These are phyloP conservation scores for Aspergillus pseudotamarii DNA, from an alignment of 2,329 filamentous ascomycete genomes.

Conservation along the genomic window DNA sequence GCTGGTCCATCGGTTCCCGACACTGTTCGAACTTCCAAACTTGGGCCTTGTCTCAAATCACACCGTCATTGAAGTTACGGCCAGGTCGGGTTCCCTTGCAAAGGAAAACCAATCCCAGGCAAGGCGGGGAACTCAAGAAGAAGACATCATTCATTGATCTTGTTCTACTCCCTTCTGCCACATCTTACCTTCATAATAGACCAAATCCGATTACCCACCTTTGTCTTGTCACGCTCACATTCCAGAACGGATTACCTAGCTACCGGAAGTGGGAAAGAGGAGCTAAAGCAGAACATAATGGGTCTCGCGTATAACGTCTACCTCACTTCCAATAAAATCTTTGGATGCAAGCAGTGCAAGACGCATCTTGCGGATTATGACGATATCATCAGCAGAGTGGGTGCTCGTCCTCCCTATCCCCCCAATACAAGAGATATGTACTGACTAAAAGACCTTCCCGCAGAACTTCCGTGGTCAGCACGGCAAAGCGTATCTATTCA, in stretches of 20 bases:
- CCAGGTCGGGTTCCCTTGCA: conserved; percentile 3
- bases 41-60: neutral
- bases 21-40: neutral
- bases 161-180: conserved; percentile 6
- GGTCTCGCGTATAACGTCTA: conserved; percentile 91
- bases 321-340: conserved; percentile 82
- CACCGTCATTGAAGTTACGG: conserved; percentile 1
- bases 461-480: conserved; percentile 98
- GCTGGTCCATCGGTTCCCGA: neutral
- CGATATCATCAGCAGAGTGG: conserved; percentile 89
- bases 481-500: conserved; percentile 96
- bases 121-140: conserved; percentile 14
- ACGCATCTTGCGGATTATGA: conserved; percentile 94
- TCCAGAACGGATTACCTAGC: conserved; percentile 20
- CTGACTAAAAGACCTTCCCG: conserved; percentile 14
- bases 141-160: conserved; percentile 5
- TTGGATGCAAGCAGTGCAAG: conserved; percentile 93
- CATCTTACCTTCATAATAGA: neutral
- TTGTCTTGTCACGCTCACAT: conserved; percentile 24
- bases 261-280: conserved; percentile 19
- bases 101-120: conserved; percentile 10
- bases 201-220: conserved; percentile 7
- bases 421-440: conserved; percentile 2
- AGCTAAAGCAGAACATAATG: conserved; percentile 56
- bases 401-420: conserved; percentile 34